Percentiles rank a stretch among this genome's conserved stretches.
Evolutionary conservation across 495 filamentous ascomycete genomes (phyloP).

Genomic region (Recurvomyces mirabilis): DNA sequence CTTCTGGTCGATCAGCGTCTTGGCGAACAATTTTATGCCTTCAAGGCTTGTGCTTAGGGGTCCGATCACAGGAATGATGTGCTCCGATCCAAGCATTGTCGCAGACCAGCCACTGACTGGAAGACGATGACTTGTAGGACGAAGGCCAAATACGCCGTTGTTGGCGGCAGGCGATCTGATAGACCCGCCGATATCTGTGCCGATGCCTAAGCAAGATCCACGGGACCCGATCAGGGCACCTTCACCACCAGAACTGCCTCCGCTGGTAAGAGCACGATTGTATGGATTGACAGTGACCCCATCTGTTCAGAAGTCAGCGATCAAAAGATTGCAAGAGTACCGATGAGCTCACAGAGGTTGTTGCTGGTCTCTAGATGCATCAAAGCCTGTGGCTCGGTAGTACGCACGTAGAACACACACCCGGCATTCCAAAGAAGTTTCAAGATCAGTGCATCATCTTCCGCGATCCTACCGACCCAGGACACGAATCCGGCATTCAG

Average conservation of each 20-base stretch:
- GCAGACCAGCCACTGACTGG: conserved; percentile 40
- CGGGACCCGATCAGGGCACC: conserved; percentile 48
- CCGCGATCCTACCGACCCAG: conserved; percentile 34
- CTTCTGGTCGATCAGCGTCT: conserved; percentile 18
- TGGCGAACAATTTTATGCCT: conserved; percentile 55
- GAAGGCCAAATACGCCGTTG: conserved; percentile 53
- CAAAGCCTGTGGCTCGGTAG: conserved; percentile 45
- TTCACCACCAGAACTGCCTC: conserved; percentile 59
- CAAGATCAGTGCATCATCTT: conserved; percentile 38
- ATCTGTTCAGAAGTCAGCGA: too few relatives aligned
- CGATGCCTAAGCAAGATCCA: conserved; percentile 53
- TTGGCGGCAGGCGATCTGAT: conserved; percentile 55
- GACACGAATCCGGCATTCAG: conserved; percentile 38
- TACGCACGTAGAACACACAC: conserved; percentile 41
- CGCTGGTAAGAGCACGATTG: conserved; percentile 45
- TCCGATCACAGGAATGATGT: conserved; percentile 49
- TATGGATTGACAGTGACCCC: conserved; percentile 48
- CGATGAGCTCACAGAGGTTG: too few relatives aligned
- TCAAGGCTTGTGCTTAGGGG: conserved; percentile 51
- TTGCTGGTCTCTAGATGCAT: conserved; percentile 50
- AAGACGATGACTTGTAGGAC: conserved; percentile 48
- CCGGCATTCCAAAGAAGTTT: conserved; percentile 38
- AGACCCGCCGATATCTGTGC: conserved; percentile 58
- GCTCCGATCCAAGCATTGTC: conserved; percentile 46
- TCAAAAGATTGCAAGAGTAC: too few relatives aligned